Conservation (phyloP, 805 yeast species). For the Yarrowia sp. region DNA sequence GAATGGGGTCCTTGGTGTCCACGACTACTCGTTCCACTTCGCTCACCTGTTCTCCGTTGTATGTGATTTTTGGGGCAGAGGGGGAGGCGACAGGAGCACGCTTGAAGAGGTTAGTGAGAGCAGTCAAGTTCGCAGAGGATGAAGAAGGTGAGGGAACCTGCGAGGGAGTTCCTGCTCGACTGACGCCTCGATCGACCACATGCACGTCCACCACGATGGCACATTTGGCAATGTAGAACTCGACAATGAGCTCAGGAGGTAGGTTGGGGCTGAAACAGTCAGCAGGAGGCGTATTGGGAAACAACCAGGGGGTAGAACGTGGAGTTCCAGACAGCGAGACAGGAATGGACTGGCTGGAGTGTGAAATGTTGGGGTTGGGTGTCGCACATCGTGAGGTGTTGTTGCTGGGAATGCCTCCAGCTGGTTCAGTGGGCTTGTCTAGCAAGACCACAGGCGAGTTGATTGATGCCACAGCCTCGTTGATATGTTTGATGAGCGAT, state of each 20-base stretch:
- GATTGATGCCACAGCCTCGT: slow-evolving; percentile 3
- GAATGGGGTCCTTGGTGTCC: slow-evolving; percentile 20
- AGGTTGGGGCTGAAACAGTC: slow-evolving; percentile 3
- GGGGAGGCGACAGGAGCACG: neutral
- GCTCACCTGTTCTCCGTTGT: slow-evolving; percentile 9
- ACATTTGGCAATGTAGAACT: slow-evolving; percentile 23
- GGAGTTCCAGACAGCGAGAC: neutral
- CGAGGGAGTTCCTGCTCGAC: slow-evolving; percentile 12
- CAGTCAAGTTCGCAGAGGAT: neutral
- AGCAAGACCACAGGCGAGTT: slow-evolving; percentile 16
- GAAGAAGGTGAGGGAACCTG: neutral
- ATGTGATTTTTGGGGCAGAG: neutral
- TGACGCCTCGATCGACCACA: neutral
- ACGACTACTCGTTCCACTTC: slow-evolving; percentile 19
- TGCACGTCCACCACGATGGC: slow-evolving; percentile 15
- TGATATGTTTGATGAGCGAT: slow-evolving; percentile 2
- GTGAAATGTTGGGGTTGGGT: slow-evolving; percentile 12
- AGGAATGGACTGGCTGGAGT: slow-evolving; percentile 4
- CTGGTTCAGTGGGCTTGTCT: slow-evolving; percentile 6
- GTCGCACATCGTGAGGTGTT: neutral
- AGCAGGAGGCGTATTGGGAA: slow-evolving; percentile 11
- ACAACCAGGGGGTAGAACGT: slow-evolving; percentile 1
- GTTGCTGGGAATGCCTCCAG: slow-evolving; percentile 3
- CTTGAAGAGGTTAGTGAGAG: slow-evolving; percentile 8
- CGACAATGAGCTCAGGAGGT: slow-evolving; percentile 21